Evolutionary conservation across 148 eudicot species (phyloP).

Genomic region (Silene conica): DNA sequence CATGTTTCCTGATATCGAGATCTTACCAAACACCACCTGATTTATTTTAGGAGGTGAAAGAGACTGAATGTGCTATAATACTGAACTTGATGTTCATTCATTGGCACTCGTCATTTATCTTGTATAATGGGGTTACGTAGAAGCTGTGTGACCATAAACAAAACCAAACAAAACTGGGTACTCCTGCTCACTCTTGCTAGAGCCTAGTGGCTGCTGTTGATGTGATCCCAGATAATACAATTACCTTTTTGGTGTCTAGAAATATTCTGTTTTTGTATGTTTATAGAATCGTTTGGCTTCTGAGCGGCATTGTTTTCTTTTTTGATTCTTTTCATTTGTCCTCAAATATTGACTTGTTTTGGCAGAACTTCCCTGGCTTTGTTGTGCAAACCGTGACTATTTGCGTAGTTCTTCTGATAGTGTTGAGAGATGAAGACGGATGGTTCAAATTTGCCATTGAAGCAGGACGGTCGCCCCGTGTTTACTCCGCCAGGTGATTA

Average conservation of each 20-base stretch:
- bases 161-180: neutral
- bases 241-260: neutral
- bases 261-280: neutral
- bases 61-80: neutral
- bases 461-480: slow-evolving; percentile 27
- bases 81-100: neutral
- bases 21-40: neutral
- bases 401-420: slow-evolving; percentile 11
- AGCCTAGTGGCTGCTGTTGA: neutral
- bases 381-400: neutral
- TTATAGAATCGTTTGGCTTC: neutral
- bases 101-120: neutral
- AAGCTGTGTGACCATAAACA: neutral
- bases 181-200: neutral
- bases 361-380: neutral
- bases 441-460: slow-evolving; percentile 31
- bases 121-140: neutral
- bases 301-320: neutral
- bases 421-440: slow-evolving; percentile 23
- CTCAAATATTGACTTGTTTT: neutral
- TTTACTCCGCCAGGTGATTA: slow-evolving; percentile 20
- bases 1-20: neutral
- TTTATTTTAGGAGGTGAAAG: neutral
- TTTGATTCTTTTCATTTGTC: neutral
- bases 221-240: neutral